Percentiles rank a stretch among this genome's conserved stretches.
phyloP scores from a whole-genome alignment of 2,329 filamentous ascomycete species.

The Aspergillus sp. region DNA sequence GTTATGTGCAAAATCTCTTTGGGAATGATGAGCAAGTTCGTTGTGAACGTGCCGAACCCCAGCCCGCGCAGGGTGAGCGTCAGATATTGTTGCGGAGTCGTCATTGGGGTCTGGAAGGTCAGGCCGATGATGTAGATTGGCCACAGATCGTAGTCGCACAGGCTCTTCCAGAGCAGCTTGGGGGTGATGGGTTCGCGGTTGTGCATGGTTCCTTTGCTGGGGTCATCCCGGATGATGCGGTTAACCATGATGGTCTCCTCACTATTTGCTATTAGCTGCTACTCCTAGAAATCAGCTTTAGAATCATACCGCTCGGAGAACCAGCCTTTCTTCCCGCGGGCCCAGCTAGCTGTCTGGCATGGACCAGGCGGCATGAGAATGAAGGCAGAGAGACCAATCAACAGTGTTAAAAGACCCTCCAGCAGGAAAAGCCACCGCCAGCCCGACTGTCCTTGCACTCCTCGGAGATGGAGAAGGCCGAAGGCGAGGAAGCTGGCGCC shows the following conservation, averaged over 20 bases:
- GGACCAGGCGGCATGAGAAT: slow-evolving; percentile 65
- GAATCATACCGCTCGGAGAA: slow-evolving; percentile 55
- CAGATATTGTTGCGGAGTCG: slow-evolving; percentile 37
- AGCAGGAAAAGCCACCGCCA: slow-evolving; percentile 46
- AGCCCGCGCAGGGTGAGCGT: slow-evolving; percentile 50
- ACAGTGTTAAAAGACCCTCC: slow-evolving; percentile 46
- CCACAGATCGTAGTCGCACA: slow-evolving; percentile 60
- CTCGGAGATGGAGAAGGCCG: slow-evolving; percentile 41
- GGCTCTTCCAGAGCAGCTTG: slow-evolving; percentile 49
- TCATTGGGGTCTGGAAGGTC: slow-evolving; percentile 42
- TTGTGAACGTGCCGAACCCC: slow-evolving; percentile 59
- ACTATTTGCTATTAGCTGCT: neutral
- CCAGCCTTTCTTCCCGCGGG: slow-evolving; percentile 65
- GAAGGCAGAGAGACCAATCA: slow-evolving; percentile 57
- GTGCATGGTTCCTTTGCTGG: slow-evolving; percentile 61
- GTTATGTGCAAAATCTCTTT: slow-evolving; percentile 12
- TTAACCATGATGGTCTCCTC: slow-evolving; percentile 72
- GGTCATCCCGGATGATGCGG: slow-evolving; percentile 57
- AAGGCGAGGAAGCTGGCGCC: slow-evolving; percentile 50
- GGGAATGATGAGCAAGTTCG: slow-evolving; percentile 65
- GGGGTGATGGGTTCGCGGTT: slow-evolving; percentile 56
- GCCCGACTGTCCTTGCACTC: slow-evolving; percentile 26
- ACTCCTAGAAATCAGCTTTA: too few relatives aligned
- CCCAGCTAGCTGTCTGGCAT: slow-evolving; percentile 60
- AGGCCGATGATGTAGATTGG: slow-evolving; percentile 53